Conservation (phyloP, 208 protist genomes). For the Novymonas esmeraldas region DNA sequence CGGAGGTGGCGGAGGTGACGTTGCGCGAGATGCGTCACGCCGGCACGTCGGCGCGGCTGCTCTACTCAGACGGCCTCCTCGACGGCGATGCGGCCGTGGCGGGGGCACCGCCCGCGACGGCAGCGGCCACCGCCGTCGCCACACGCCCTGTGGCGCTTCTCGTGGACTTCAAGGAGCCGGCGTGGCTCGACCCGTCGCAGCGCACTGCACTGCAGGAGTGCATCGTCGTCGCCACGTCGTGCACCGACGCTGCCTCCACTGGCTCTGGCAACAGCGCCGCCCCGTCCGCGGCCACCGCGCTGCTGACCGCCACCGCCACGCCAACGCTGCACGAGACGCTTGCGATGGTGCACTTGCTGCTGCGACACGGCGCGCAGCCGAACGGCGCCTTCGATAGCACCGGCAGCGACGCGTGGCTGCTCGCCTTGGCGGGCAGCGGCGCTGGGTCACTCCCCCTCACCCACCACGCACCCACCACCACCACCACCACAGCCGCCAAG, state of each 20-base stretch:
- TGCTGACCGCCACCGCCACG: neutral
- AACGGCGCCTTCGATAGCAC: conserved; percentile 61
- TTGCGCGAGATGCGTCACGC: neutral
- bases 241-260: neutral
- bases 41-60: neutral
- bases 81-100: neutral
- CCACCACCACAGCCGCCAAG: neutral
- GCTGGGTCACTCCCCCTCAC: conserved; percentile 6
- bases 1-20: neutral
- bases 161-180: conserved; percentile 69
- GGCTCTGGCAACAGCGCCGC: neutral
- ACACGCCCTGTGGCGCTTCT: neutral
- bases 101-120: neutral
- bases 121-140: neutral
- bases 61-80: neutral
- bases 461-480: neutral
- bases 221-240: conserved; percentile 20
- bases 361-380: conserved; percentile 53
- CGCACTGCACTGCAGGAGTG: conserved; percentile 71
- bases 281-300: neutral
- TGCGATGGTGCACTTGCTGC: conserved; percentile 41
- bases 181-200: conserved; percentile 48
- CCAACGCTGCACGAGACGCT: conserved; percentile 11
- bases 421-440: conserved; percentile 40
- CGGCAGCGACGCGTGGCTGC: conserved; percentile 78